Conservation (phyloP, 2,329 filamentous ascomycete genomes). For the Penicillium nordicum region DNA sequence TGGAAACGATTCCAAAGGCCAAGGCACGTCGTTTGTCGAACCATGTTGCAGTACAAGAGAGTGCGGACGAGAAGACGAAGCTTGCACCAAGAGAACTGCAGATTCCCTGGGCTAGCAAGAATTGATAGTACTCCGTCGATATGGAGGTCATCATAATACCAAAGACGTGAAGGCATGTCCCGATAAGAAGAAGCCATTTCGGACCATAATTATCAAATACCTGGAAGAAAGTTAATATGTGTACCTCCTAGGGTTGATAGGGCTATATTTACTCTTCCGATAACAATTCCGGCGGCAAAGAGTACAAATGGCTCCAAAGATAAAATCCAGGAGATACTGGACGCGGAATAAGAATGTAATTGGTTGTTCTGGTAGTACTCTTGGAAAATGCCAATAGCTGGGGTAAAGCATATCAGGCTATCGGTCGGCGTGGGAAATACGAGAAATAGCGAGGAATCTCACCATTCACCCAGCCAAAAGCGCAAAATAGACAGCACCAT, state of each 20-base stretch:
- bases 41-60: conserved; percentile 47
- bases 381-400: conserved; percentile 53
- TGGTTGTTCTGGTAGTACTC: conserved; percentile 53
- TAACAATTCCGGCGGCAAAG: conserved; percentile 54
- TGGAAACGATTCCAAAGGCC: conserved; percentile 53
- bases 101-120: conserved; percentile 53
- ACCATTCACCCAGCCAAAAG: conserved; percentile 48
- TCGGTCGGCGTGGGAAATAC: neutral
- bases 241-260: neutral
- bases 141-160: conserved; percentile 57
- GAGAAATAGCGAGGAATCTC: conserved; percentile 13
- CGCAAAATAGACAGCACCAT: conserved; percentile 44
- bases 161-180: conserved; percentile 54
- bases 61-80: conserved; percentile 47
- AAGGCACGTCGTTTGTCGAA: conserved; percentile 51
- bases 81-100: conserved; percentile 51
- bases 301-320: conserved; percentile 56
- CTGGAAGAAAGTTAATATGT: conserved; percentile 28
- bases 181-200: conserved; percentile 49
- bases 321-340: conserved; percentile 57
- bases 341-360: conserved; percentile 48
- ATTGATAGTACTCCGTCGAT: conserved; percentile 53
- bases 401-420: neutral
- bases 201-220: conserved; percentile 63
- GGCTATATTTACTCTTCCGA: conserved; percentile 40